Evolutionary conservation across 495 filamentous ascomycete genomes (phyloP).

Genomic region (Physcia stellaris): DNA sequence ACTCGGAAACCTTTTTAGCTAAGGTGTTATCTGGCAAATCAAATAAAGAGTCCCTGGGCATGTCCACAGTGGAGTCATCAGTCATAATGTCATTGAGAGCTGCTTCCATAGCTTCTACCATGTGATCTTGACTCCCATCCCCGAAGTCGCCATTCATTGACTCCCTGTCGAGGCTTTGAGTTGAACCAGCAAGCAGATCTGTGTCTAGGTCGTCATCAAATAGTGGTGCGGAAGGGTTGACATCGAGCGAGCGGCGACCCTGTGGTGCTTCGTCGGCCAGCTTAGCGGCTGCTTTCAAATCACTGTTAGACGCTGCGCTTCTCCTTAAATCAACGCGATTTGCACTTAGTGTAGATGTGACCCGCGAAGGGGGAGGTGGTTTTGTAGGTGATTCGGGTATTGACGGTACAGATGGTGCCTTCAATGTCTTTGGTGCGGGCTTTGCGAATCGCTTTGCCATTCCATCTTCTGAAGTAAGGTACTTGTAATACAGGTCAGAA

Average conservation of each 20-base stretch:
- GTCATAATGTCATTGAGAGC: slow-evolving; percentile 94
- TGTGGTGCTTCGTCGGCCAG: slow-evolving; percentile 23
- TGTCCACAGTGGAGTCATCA: slow-evolving; percentile 51
- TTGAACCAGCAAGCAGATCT: slow-evolving; percentile 46
- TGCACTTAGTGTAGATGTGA: slow-evolving; percentile 21
- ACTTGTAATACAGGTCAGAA: slow-evolving; percentile 91
- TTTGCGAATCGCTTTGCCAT: slow-evolving; percentile 29
- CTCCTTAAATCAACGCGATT: slow-evolving; percentile 36
- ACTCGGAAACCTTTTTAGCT: slow-evolving; percentile 31
- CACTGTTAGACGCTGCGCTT: slow-evolving; percentile 43
- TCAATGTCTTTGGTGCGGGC: slow-evolving; percentile 18
- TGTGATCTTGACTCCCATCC: slow-evolving; percentile 31
- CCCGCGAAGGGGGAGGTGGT: slow-evolving; percentile 29
- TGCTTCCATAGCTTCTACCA: slow-evolving; percentile 87
- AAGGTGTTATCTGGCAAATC: slow-evolving; percentile 31
- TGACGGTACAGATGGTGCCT: slow-evolving; percentile 11
- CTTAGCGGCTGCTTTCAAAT: slow-evolving; percentile 32
- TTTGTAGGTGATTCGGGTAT: slow-evolving; percentile 18
- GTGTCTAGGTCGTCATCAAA: slow-evolving; percentile 57
- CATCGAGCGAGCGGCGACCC: slow-evolving; percentile 43
- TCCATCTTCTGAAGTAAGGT: slow-evolving; percentile 75
- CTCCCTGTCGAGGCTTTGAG: slow-evolving; percentile 39
- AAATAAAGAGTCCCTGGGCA: slow-evolving; percentile 42
- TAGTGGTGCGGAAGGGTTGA: slow-evolving; percentile 36
- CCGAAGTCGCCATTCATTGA: slow-evolving; percentile 33